A percentile compares a stretch with the other conserved stretches of the same genome.
These are phyloP conservation scores for Trichophaea hybrida DNA, from an alignment of 2,329 filamentous ascomycete genomes.

Conservation along the genomic window DNA sequence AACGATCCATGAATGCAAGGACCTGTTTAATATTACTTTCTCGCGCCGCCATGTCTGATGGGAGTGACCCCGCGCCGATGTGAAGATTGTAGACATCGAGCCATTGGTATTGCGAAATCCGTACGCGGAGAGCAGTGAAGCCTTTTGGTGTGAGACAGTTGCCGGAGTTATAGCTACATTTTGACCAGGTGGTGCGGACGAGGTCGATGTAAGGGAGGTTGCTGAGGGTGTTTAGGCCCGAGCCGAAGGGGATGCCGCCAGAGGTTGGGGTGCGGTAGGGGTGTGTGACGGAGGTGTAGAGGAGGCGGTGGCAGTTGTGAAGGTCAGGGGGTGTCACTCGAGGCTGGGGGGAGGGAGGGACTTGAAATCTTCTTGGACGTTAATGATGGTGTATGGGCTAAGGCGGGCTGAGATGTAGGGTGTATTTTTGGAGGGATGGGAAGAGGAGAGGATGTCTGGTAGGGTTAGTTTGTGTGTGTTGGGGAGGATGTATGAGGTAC, in stretches of 20 bases:
- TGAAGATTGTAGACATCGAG: conserved; percentile 54
- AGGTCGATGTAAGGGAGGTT: conserved; percentile 43
- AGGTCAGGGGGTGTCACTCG: too few species aligned
- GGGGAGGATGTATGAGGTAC: too few species aligned
- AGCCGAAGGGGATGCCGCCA: conserved; percentile 49
- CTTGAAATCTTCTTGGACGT: conserved; percentile 56
- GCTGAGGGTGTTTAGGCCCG: conserved; percentile 49
- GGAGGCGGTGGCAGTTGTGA: conserved; percentile 42
- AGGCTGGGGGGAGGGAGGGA: too few species aligned
- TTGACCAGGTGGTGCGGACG: conserved; percentile 44
- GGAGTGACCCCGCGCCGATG: conserved; percentile 45
- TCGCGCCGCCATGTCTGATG: conserved; percentile 42
- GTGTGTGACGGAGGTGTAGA: conserved; percentile 48
- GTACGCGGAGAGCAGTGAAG: conserved; percentile 50
- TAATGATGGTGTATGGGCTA: conserved; percentile 43
- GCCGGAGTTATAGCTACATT: conserved; percentile 42
- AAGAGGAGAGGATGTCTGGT: conserved; percentile 8
- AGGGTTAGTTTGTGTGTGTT: not conserved
- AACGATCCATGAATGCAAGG: conserved; percentile 41
- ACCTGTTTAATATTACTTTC: conserved; percentile 47
- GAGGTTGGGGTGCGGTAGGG: conserved; percentile 48
- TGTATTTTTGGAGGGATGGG: conserved; percentile 10
- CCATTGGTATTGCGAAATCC: conserved; percentile 41
- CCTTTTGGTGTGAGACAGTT: conserved; percentile 58
- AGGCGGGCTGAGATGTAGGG: conserved; percentile 12